phyloP scores from a whole-genome alignment of 106 monocot species.

The Phalaenopsis equestris region DNA sequence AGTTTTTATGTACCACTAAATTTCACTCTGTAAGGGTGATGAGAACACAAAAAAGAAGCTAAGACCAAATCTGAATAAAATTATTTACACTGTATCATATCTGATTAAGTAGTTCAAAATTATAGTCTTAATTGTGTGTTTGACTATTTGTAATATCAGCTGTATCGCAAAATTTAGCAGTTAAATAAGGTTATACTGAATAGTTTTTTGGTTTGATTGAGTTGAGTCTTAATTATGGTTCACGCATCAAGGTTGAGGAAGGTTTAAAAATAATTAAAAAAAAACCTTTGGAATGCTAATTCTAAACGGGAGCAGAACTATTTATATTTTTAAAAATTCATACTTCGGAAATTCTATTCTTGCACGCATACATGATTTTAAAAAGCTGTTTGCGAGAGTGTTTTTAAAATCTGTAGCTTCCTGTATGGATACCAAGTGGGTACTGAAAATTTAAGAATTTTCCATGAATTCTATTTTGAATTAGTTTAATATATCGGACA shows the following conservation, averaged over 20 bases:
- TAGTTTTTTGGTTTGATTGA: background rate
- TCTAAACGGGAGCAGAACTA: background rate
- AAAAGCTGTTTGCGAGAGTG: too few species aligned
- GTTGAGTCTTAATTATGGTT: background rate
- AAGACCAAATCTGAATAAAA: background rate
- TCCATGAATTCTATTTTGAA: too few species aligned
- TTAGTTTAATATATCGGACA: too few species aligned
- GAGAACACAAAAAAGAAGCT: background rate
- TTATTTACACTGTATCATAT: background rate
- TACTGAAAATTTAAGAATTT: too few species aligned
- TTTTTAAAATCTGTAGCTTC: too few species aligned
- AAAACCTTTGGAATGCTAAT: background rate
- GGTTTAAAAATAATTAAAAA: background rate
- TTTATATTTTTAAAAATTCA: background rate
- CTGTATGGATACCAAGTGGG: too few species aligned
- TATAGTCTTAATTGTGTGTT: background rate
- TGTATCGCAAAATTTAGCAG: background rate
- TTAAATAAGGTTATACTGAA: background rate
- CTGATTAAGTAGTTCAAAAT: background rate
- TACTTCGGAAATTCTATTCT: background rate
- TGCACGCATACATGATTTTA: background rate
- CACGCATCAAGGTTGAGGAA: background rate
- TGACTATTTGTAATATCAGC: background rate
- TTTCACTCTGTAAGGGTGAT: background rate
- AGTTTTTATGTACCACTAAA: background rate